Base-by-base conservation (phyloP, 352 stramenopile genomes). In the Halophytophthora batemanensis region DNA sequence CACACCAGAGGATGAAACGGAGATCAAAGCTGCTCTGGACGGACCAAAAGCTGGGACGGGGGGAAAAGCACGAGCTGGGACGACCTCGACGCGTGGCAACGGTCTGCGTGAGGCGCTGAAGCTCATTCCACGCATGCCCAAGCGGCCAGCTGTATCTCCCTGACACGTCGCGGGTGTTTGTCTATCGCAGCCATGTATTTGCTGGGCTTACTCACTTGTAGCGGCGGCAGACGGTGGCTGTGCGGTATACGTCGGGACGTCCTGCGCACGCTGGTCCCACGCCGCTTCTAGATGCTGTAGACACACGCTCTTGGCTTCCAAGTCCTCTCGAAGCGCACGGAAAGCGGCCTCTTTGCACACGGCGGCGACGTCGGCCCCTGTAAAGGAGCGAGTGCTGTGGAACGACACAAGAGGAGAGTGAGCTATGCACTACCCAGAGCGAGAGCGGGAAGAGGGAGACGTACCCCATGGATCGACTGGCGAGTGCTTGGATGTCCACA, bases 321-420 rank as follows among this genome's bases (percentile, higher is more conserved):
- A 62, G 54, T 82, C 53, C 55, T 90, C 69, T 13, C 82, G 82
- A 54, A 93, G 71, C 15, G 82, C 71, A n/a, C 70, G 74, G 34
- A 93, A 83, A 2, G 79, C 82, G n/a, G 82, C 79, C 55, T 90
- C 79, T 25, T 90, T 90, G 62, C 82, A 93, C 22, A 90, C 59
- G 25, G 76, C 78, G 12, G 71, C 67, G 18, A 93, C 52, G 8
- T 90, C 79, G 15, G 79, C 82, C 17, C 82, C 82, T 0, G 82
- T 85, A 42, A 90, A 77, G 0, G 41, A 39, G 19, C 61, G 54
- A 43, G 42, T 56, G 14, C 70, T 81, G 46, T n/a, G 14, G 34
- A 29, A 13, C 44, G 37, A 23, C 62, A 51, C 38, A 34, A 49
- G 43, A 41, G 21, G 2, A 33, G 40, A 29, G 47, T 51, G 36